Evolutionary conservation across 257 asterid genomes (phyloP).

Genomic region (Fraxinus quadrangulata): DNA sequence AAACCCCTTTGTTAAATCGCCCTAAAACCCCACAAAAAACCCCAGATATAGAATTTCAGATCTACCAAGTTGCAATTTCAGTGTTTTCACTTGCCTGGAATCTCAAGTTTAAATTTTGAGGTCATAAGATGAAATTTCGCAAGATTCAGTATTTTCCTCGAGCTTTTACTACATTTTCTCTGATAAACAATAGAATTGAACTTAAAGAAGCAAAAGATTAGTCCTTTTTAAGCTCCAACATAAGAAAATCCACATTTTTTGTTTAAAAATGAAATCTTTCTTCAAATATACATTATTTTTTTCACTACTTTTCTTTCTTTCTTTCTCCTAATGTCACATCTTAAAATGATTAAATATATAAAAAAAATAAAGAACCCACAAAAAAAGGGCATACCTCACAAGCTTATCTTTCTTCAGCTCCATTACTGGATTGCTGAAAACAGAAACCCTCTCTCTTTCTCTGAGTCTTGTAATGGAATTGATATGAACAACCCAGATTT

Average conservation of each 20-base stretch:
- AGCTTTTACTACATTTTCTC: neutral
- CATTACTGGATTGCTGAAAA: constrained; percentile 40
- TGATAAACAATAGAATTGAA: constrained; percentile 5
- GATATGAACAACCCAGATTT: constrained; percentile 21
- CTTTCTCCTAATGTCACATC: neutral
- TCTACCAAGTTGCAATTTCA: neutral
- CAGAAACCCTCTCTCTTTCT: constrained; percentile 17
- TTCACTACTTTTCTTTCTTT: neutral
- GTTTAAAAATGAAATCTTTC: constrained; percentile 1
- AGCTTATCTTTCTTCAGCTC: constrained; percentile 72
- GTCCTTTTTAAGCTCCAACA: constrained; percentile 15
- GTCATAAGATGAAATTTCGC: neutral
- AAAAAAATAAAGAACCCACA: neutral
- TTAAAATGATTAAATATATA: neutral
- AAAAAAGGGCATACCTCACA: constrained; percentile 59
- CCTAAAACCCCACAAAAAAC: neutral
- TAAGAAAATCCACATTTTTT: constrained; percentile 27
- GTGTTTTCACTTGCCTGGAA: neutral
- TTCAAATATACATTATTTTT: neutral
- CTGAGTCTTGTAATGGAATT: constrained; percentile 16
- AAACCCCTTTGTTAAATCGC: constrained; percentile 10
- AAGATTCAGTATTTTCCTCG: constrained; percentile 2
- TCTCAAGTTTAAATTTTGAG: constrained; percentile 17
- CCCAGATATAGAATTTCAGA: neutral
- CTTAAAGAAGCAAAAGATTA: constrained; percentile 15